Evolutionary conservation across 495 filamentous ascomycete species (phyloP), one percentile per base, ranked within the genome.

Genomic region (Xylaria bambusicola): DNA sequence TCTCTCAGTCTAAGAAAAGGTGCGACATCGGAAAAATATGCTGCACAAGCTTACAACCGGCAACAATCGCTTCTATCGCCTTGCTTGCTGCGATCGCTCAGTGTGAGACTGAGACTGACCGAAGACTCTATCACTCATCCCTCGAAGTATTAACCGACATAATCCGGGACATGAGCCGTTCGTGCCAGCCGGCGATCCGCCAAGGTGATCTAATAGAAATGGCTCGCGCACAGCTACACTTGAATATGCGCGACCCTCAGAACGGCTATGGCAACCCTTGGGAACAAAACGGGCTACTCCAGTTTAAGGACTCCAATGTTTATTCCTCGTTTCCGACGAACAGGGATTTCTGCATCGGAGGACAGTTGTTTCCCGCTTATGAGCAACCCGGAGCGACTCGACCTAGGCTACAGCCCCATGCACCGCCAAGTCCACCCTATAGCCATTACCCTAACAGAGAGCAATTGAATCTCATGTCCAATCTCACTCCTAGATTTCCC

Each of bases 1-100:
- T 84, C 56, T 80, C 75, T 75, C 77, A 80, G 27, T 78, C 80
- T 57, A 73, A 76, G 12, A 73, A 79, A 62, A 73, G 79, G 9
- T 82, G 79, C 49, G 77, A 82, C 46, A 73, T 75, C 17, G 66
- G 69, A 35, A 73, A 75, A 54, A 79, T 79, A 21, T 73, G 72
- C 52, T 62, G 76, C 38, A 72, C 72, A 7, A 76, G 72, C 3
- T 67, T 81, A 41, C 81, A 84, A 58, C 79, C 82, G 54, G 79
- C 80, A 20, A 79, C 79, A 3, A 77, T 78, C 3, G 77, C 81
- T 2, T 77, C 79, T 3, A 75, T 81, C 6, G 80, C 80, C 5
- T 66, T 84, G 17, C 77, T 84, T 47, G 77, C 78, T 5, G 79
- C 78, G 1, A 69, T 81, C 13, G 77, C 74, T 17, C 75, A 73